These are phyloP conservation scores for Oryza coarctata DNA, from an alignment of 176 grass and related monocot genomes.

Conservation along the genomic window DNA sequence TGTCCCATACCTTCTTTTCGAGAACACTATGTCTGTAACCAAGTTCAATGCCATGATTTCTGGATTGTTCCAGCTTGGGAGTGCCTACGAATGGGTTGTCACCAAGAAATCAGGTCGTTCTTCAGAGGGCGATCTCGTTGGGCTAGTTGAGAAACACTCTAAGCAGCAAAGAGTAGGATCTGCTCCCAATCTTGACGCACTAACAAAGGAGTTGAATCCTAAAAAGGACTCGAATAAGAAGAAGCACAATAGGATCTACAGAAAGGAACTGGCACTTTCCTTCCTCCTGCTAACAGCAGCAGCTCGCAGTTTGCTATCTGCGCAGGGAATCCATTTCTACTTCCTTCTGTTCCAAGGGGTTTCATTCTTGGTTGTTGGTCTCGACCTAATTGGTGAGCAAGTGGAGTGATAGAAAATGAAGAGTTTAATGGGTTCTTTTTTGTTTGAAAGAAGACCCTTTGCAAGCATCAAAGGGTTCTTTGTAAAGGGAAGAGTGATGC, in stretches of 20 bases:
- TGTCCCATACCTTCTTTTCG: constrained; percentile 80
- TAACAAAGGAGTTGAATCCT: constrained; percentile 43
- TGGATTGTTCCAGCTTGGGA: constrained; percentile 79
- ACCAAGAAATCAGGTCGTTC: constrained; percentile 86
- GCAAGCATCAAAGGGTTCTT: constrained; percentile 44
- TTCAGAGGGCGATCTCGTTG: constrained; percentile 58
- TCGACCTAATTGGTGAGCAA: constrained; percentile 81
- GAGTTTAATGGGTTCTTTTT: constrained; percentile 29
- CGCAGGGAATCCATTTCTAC: constrained; percentile 82
- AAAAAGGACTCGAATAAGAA: constrained; percentile 63
- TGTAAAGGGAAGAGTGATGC: constrained; percentile 44
- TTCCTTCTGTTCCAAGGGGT: constrained; percentile 77
- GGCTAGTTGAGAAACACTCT: constrained; percentile 47
- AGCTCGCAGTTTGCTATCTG: constrained; percentile 65
- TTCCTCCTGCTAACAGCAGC: constrained; percentile 73
- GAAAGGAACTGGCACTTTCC: constrained; percentile 67
- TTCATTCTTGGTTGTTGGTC: constrained; percentile 72
- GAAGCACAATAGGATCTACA: constrained; percentile 77
- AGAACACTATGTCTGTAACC: constrained; percentile 93
- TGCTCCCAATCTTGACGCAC: constrained; percentile 37
- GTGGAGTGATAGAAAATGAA: constrained; percentile 51
- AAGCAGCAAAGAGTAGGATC: constrained; percentile 51
- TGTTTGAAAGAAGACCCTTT: constrained; percentile 42
- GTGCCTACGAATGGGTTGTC: constrained; percentile 89
- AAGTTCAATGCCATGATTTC: constrained; percentile 96